These are phyloP conservation scores for Hanseniaspora sp. DNA, from an alignment of 1,139 yeast species.

Conservation along the genomic window DNA sequence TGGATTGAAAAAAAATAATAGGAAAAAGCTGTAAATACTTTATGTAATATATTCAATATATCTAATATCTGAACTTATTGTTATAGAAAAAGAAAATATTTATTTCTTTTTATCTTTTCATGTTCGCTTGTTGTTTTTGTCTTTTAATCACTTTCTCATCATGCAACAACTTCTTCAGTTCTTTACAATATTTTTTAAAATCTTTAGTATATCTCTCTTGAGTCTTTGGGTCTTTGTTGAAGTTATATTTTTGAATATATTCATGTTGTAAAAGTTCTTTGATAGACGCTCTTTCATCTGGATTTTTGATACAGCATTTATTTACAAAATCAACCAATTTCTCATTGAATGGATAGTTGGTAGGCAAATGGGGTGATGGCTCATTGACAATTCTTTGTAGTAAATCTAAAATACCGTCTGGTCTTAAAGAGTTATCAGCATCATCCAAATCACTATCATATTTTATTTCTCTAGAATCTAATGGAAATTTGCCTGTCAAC, in stretches of 20 bases:
- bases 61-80: too few species aligned
- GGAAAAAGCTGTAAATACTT: too few species aligned
- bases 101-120: slow-evolving; percentile 21
- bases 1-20: too few species aligned
- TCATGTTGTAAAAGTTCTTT: slow-evolving; percentile 40
- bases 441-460: slow-evolving; percentile 5
- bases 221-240: slow-evolving; percentile 19
- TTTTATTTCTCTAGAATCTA: slow-evolving; percentile 21
- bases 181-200: slow-evolving; percentile 29
- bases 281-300: slow-evolving; percentile 50
- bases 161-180: slow-evolving; percentile 24
- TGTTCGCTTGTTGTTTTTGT: slow-evolving; percentile 20
- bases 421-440: slow-evolving; percentile 45
- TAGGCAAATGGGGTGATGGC: slow-evolving; percentile 65
- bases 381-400: slow-evolving; percentile 89
- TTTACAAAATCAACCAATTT: slow-evolving; percentile 53
- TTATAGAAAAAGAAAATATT: too few species aligned
- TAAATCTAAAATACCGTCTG: slow-evolving; percentile 80
- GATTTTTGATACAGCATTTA: slow-evolving; percentile 56
- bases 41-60: too few species aligned
- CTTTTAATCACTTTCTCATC: slow-evolving; percentile 27
- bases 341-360: slow-evolving; percentile 21
- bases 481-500: slow-evolving; percentile 69
- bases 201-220: slow-evolving; percentile 18
- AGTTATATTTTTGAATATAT: slow-evolving; percentile 24